These are phyloP conservation scores for Pugionium dolabratum DNA, from an alignment of 345 rosid genomes.

Conservation along the genomic window DNA sequence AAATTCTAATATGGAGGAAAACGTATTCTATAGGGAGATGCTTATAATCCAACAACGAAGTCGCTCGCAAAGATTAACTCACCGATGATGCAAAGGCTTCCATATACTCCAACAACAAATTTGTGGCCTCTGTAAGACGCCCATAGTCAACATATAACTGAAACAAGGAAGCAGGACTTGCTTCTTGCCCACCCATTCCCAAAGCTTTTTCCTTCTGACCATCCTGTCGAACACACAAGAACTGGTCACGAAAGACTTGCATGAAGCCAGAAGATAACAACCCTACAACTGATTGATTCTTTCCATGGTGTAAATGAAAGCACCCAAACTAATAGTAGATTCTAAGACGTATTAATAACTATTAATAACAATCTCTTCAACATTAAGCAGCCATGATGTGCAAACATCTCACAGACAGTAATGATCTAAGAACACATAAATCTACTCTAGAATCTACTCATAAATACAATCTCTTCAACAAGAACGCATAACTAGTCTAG, in stretches of 20 bases:
- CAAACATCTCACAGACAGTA: constrained; percentile 4
- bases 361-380: constrained; percentile 3
- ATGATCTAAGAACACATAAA: constrained; percentile 3
- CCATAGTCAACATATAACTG: constrained; percentile 71
- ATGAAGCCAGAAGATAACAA: constrained; percentile 25
- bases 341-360: not conserved
- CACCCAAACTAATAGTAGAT: not conserved
- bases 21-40: constrained; percentile 11
- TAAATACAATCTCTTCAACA: not conserved
- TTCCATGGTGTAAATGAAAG: constrained; percentile 9
- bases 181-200: constrained; percentile 81
- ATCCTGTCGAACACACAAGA: constrained; percentile 47
- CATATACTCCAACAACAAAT: constrained; percentile 68
- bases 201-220: constrained; percentile 59
- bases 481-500: not conserved
- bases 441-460: too few species aligned
- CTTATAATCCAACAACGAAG: constrained; percentile 3
- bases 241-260: constrained; percentile 11
- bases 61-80: constrained; percentile 22
- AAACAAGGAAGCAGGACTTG: constrained; percentile 79
- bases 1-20: not conserved
- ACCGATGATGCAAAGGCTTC: constrained; percentile 79
- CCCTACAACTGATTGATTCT: constrained; percentile 10
- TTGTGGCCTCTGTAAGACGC: constrained; percentile 81
- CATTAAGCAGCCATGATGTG: constrained; percentile 11